These are phyloP conservation scores for Brasilioporus rufonigricans DNA, from an alignment of 768 basidiomycete genomes.

Conservation along the genomic window DNA sequence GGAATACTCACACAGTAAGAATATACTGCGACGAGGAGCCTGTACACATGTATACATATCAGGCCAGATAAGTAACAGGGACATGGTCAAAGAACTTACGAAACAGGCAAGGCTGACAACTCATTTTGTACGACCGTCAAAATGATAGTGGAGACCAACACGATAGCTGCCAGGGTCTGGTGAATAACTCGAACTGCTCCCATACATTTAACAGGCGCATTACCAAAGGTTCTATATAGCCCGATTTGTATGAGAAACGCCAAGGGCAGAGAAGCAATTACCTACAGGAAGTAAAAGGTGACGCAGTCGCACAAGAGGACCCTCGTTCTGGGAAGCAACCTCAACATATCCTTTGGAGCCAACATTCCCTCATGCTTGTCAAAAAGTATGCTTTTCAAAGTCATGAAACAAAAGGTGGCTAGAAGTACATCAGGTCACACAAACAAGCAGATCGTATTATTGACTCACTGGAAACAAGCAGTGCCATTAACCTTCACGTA, in stretches of 20 bases:
- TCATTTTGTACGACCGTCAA: slow-evolving; percentile 10
- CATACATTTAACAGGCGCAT: not conserved
- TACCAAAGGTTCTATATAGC: slow-evolving; percentile 18
- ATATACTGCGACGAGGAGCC: slow-evolving; percentile 16
- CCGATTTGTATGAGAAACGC: not conserved
- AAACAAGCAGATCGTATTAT: not conserved
- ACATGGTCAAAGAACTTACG: slow-evolving; percentile 5
- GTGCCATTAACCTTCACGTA: slow-evolving; percentile 13
- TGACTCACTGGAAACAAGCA: slow-evolving; percentile 19
- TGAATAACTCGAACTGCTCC: not conserved
- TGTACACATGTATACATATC: slow-evolving; percentile 6
- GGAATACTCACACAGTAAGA: slow-evolving; percentile 20
- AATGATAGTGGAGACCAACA: slow-evolving; percentile 19
- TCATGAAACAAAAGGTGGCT: slow-evolving; percentile 20
- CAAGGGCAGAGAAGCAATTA: not conserved
- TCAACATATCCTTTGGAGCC: not conserved
- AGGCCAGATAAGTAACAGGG: not conserved
- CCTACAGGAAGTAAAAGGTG: slow-evolving; percentile 19
- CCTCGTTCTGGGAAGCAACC: not conserved
- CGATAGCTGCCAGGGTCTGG: slow-evolving; percentile 1
- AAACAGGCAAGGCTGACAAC: slow-evolving; percentile 10
- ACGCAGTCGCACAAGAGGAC: slow-evolving; percentile 13
- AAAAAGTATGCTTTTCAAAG: slow-evolving; percentile 11
- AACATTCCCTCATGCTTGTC: not conserved
- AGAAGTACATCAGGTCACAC: not conserved